These are phyloP conservation scores for Aspergillus sclerotiicarbonarius DNA, from an alignment of 495 filamentous ascomycete genomes.

Conservation along the genomic window DNA sequence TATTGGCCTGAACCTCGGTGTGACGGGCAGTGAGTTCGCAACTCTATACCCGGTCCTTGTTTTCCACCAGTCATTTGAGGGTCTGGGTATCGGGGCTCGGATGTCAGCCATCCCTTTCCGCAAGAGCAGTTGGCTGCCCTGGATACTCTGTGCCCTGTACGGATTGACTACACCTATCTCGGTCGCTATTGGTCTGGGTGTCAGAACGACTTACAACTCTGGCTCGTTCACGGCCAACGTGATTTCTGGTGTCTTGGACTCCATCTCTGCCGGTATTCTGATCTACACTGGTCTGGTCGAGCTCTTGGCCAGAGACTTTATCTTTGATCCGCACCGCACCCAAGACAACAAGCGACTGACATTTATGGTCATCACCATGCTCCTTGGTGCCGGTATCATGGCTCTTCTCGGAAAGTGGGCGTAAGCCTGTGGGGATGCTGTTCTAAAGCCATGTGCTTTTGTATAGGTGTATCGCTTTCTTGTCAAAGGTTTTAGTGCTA, in stretches of 20 bases:
- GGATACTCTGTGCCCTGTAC: constrained; percentile 2
- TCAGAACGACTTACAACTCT: constrained; percentile 2
- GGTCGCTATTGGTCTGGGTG: background rate
- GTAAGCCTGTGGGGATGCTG: background rate
- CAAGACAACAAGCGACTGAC: constrained; percentile 12
- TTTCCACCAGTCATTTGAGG: constrained; percentile 5
- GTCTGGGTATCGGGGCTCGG: constrained; percentile 4
- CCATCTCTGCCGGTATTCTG: constrained; percentile 2
- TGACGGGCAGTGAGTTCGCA: background rate
- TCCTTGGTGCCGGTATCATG: constrained; percentile 8
- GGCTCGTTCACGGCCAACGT: constrained; percentile 3
- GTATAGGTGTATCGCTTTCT: no score
- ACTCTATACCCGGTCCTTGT: constrained; percentile 3
- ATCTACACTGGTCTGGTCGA: constrained; percentile 5
- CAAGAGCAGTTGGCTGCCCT: constrained; percentile 3
- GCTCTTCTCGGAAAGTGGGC: constrained; percentile 10
- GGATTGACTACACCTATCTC: constrained; percentile 2
- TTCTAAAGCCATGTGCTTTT: background rate
- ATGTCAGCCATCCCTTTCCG: constrained; percentile 5
- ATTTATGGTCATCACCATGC: constrained; percentile 11
- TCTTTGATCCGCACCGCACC: constrained; percentile 3
- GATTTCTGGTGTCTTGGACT: background rate
- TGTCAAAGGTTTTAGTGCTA: no score
- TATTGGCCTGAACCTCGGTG: constrained; percentile 1
- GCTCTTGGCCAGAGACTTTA: background rate